Base-by-base conservation (phyloP, 73 alveolate species). In the Blepharisma japonicum region DNA sequence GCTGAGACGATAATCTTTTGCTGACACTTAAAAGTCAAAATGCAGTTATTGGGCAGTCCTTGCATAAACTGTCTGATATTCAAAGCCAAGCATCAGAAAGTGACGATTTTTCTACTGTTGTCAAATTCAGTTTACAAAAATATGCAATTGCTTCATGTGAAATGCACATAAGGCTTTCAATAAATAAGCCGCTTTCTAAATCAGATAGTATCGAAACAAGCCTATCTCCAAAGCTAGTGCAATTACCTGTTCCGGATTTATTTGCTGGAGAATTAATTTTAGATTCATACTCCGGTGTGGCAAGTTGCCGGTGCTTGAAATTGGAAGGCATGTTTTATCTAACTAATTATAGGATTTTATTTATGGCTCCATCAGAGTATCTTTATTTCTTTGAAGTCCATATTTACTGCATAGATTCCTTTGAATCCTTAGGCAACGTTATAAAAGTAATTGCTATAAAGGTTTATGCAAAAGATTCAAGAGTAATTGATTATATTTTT, bases 391-490 rank as follows among this genome's bases (percentile, higher is more conserved):
- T n/a, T 53, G 68, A 53, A 53, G 18, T 53, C 23, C 23, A n/a
- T 53, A 53, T n/a, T 3, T n/a, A 14, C 68, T 14, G 18, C 23
- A 20, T n/a, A n/a, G 68, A 53, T 77, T 53, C 54, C 56, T 7
- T 21, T 8, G 21, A 77, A 55, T 7, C 68, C 56, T 14, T 45
- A 77, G 27, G 54, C 6, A 7, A 45, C 25, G 38, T 55, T 47
- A 20, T 77, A 77, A 8, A 38, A 38, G 14, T 14, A 77, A 39
- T 25, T 21, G 42, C 84, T 78, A 14, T 32, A 32, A 32, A 18
- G 46, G 6, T 77, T 56, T 70, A 77, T 25, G 20, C 56, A 7
- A 14, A 32, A 25, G 56, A 77, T 8, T 55, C 27, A 56, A 78
- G 56, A 67, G 76, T 45, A 3, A 7, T 77, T n/a, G 32, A 47